Base-by-base conservation (phyloP, 1,284 basidiomycete species). In the Cerrena zonata region DNA sequence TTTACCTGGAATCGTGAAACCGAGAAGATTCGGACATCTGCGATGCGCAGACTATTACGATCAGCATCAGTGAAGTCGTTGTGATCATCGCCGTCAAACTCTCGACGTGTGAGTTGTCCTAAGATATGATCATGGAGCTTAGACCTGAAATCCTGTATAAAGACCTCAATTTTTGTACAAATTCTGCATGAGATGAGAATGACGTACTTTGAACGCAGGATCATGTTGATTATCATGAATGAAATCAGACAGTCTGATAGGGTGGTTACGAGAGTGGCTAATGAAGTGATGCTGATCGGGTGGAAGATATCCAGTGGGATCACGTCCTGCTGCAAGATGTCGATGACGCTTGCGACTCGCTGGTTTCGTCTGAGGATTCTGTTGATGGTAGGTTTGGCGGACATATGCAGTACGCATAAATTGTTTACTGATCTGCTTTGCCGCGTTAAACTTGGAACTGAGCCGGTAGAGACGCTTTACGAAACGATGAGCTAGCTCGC, bases 1-100 rank as follows among this genome's bases (percentile, higher is more conserved):
- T 76, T 73, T 46, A 77, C 48, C 0, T 59, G 58, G 15, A 70
- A 37, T 0, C 55, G 55, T 18, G 65, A 61, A 48, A 68, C 62
- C 0, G 41, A 43, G 50, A 69, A 74, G 0, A 76, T 57, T 2
- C 41, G 26, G 30, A 66, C 50, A 13, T 66, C 47, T 1, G 11
- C 24, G 7, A 44, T 44, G 18, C 45, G n/a, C 4, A 64, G 21
- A 10, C 15, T 12, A 11, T 36, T 21, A 2, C 25, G 47, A 22
- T 52, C 48, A 24, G 26, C 26, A 7, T 40, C 38, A 2, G 25
- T 27, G 30, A 48, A 53, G 3, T 10, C 3, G 1, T 7, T 4
- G 7, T 54, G 43, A 34, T 40, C 18, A 19, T 40, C 21, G 1
- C 23, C 37, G 15, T 45, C 19, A 47, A 40, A 49, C 13, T 46